phyloP scores from a whole-genome alignment of 805 yeast species.

The Priceomyces carsonii region DNA sequence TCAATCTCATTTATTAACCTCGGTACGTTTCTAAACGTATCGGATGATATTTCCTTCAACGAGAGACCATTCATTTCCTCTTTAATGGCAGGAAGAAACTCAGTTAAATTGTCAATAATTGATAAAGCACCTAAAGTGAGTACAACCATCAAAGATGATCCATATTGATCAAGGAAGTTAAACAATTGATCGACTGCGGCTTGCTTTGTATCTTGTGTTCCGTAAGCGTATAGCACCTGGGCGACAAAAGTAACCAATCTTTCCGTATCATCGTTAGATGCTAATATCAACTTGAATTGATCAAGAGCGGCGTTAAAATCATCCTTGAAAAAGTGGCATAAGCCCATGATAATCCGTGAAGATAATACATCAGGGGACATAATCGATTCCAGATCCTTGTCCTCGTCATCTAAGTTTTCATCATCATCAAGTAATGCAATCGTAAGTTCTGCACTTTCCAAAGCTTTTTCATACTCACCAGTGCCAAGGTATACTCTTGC shows the following conservation, averaged over 20 bases:
- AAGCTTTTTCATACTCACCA: slow-evolving; percentile 54
- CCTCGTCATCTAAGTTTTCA: slow-evolving; percentile 22
- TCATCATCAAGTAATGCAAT: slow-evolving; percentile 48
- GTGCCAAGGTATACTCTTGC: slow-evolving; percentile 72
- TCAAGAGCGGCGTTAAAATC: slow-evolving; percentile 67
- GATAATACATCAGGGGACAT: slow-evolving; percentile 45
- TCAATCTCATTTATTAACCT: slow-evolving; percentile 55
- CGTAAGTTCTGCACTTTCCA: slow-evolving; percentile 60
- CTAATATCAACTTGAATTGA: slow-evolving; percentile 64
- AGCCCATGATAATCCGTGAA: slow-evolving; percentile 67
- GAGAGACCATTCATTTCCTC: slow-evolving; percentile 62
- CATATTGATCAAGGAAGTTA: slow-evolving; percentile 59
- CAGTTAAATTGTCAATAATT: slow-evolving; percentile 58
- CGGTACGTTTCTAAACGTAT: slow-evolving; percentile 58
- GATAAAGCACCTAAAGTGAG: slow-evolving; percentile 80
- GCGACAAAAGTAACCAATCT: slow-evolving; percentile 72
- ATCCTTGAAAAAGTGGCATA: slow-evolving; percentile 62
- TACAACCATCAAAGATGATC: slow-evolving; percentile 66
- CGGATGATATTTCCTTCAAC: slow-evolving; percentile 48
- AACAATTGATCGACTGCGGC: slow-evolving; percentile 86
- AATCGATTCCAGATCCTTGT: neutral
- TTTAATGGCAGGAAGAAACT: slow-evolving; percentile 61
- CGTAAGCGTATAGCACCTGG: slow-evolving; percentile 76
- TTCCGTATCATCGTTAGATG: slow-evolving; percentile 53
- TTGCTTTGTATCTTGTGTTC: slow-evolving; percentile 72